Evolutionary conservation across 2,329 filamentous ascomycete genomes (phyloP).

Genomic region (Fusarium sulawesiense): DNA sequence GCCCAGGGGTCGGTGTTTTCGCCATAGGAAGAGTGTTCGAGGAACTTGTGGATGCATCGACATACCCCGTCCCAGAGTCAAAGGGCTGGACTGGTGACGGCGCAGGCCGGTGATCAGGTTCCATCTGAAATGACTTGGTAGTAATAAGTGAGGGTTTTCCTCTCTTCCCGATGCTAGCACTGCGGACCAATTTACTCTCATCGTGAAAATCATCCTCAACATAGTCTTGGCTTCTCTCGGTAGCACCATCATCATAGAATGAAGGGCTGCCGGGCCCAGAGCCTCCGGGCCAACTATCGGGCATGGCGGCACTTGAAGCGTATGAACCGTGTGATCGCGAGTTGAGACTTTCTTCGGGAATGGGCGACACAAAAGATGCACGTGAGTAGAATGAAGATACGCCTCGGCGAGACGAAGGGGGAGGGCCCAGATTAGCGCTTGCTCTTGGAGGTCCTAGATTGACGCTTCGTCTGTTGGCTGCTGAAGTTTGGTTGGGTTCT

Average conservation of each 20-base stretch:
- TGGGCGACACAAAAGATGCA: slow-evolving; percentile 77
- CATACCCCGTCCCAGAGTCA: slow-evolving; percentile 58
- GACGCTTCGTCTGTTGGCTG: slow-evolving; percentile 59
- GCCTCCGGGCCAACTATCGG: slow-evolving; percentile 70
- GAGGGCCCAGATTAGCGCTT: slow-evolving; percentile 68
- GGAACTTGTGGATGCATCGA: slow-evolving; percentile 60
- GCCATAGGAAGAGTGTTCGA: slow-evolving; percentile 55
- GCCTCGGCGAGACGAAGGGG: slow-evolving; percentile 69
- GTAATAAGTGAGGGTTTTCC: slow-evolving; percentile 68
- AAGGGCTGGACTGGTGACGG: slow-evolving; percentile 57
- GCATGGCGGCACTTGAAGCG: slow-evolving; percentile 79
- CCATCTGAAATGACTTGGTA: slow-evolving; percentile 40
- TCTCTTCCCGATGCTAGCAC: slow-evolving; percentile 70
- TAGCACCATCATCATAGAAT: slow-evolving; percentile 62
- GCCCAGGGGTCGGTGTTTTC: slow-evolving; percentile 29
- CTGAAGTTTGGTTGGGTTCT: slow-evolving; percentile 51
- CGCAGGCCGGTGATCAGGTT: slow-evolving; percentile 45
- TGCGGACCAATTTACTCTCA: slow-evolving; percentile 68
- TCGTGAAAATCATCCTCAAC: slow-evolving; percentile 62
- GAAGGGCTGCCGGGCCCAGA: slow-evolving; percentile 59
- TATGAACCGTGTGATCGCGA: slow-evolving; percentile 71
- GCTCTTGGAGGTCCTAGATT: slow-evolving; percentile 59
- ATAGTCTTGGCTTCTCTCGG: slow-evolving; percentile 57
- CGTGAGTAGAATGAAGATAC: slow-evolving; percentile 74
- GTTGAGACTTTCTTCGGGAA: slow-evolving; percentile 75